Conservation (phyloP, 1,284 basidiomycete species). For the Trichosporon inkin region DNA sequence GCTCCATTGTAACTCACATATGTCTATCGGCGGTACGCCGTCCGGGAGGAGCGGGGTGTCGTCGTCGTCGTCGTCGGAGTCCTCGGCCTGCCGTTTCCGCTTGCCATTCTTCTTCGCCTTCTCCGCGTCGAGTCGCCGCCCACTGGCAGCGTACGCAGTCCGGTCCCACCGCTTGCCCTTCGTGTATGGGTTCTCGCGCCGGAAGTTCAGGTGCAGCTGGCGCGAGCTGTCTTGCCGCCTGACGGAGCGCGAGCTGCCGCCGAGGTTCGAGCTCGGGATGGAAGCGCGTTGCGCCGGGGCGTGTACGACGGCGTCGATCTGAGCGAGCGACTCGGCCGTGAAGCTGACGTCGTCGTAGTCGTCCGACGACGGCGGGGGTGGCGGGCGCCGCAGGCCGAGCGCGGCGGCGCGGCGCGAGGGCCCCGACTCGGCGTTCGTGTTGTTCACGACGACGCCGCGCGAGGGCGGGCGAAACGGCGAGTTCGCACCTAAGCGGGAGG, state of each 20-base stretch:
- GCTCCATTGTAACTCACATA: slow-evolving; percentile 30
- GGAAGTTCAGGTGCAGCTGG: slow-evolving; percentile 48
- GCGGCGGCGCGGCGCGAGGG: slow-evolving; percentile 14
- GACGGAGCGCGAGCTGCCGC: slow-evolving; percentile 11
- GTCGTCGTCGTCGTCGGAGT: slow-evolving; percentile 47
- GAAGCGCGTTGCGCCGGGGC: not conserved
- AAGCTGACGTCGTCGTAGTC: slow-evolving; percentile 27
- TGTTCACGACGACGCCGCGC: not conserved
- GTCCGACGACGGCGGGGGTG: slow-evolving; percentile 20
- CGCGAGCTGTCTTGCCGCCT: slow-evolving; percentile 19
- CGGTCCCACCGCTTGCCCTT: slow-evolving; percentile 75
- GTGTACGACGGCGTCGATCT: slow-evolving; percentile 21
- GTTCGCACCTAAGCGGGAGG: not conserved
- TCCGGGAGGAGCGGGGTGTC: slow-evolving; percentile 71
- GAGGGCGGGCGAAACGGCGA: slow-evolving; percentile 1
- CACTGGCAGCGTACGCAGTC: slow-evolving; percentile 73
- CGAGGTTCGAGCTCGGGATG: not conserved
- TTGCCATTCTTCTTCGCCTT: slow-evolving; percentile 43
- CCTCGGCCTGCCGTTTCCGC: slow-evolving; percentile 44
- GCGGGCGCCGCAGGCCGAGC: slow-evolving; percentile 16
- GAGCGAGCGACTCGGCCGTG: slow-evolving; percentile 21
- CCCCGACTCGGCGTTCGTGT: slow-evolving; percentile 12
- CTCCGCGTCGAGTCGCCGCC: slow-evolving; percentile 55
- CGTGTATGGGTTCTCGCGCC: slow-evolving; percentile 38
- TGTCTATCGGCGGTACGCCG: slow-evolving; percentile 64